Conservation (phyloP, 1,284 basidiomycete species). For the Mrakiaceae sp. region DNA sequence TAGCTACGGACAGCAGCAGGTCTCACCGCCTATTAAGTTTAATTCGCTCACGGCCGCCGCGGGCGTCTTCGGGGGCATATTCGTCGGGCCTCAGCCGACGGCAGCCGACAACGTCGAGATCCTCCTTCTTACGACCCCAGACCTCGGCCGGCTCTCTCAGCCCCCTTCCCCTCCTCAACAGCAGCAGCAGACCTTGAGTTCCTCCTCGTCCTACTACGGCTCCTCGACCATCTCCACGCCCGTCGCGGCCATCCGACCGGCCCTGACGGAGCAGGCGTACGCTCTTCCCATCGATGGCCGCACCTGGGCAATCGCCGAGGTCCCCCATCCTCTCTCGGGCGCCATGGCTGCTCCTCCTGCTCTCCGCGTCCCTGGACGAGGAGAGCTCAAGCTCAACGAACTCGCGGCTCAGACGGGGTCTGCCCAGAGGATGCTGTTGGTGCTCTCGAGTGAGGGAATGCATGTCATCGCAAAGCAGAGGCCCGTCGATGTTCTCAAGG, state of each 20-base stretch:
- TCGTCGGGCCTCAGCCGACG: slow-evolving; percentile 30
- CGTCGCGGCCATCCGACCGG: slow-evolving; percentile 37
- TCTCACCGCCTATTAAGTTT: slow-evolving; percentile 19
- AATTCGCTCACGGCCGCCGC: slow-evolving; percentile 37
- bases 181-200: slow-evolving; percentile 26
- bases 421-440: slow-evolving; percentile 63
- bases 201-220: slow-evolving; percentile 22
- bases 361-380: slow-evolving; percentile 41
- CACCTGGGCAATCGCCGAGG: slow-evolving; percentile 62
- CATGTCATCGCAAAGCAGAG: slow-evolving; percentile 72
- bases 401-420: slow-evolving; percentile 66
- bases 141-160: slow-evolving; percentile 39
- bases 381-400: slow-evolving; percentile 51
- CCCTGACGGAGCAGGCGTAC: slow-evolving; percentile 61
- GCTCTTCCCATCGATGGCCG: slow-evolving; percentile 63
- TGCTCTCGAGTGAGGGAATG: slow-evolving; percentile 74
- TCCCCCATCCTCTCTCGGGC: slow-evolving; percentile 22
- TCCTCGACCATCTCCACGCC: slow-evolving; percentile 23
- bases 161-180: slow-evolving; percentile 41
- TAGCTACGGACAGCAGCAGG: not conserved
- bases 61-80: not conserved
- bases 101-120: slow-evolving; percentile 63
- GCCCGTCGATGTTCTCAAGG: slow-evolving; percentile 64
- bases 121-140: slow-evolving; percentile 61
- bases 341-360: slow-evolving; percentile 38